Evolutionary conservation across 768 basidiomycete genomes (phyloP), one percentile per base, ranked within the genome.

Genomic region (Leccinum olivaceopallidum): DNA sequence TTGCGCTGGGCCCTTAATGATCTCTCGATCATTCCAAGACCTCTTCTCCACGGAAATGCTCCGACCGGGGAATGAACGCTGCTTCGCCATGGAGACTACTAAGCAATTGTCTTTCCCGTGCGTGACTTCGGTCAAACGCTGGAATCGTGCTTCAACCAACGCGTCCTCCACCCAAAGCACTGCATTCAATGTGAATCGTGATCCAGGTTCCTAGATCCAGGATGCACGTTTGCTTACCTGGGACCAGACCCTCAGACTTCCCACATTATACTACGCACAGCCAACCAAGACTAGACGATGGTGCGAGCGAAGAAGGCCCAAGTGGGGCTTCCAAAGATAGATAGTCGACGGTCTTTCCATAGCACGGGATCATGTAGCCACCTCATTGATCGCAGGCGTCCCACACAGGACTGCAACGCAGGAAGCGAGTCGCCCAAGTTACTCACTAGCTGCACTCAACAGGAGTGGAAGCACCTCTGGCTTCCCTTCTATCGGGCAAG

Each of bases 91-190:
- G 55, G 12, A 72, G 66, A 14, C 78, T 20, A 47, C 44, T 75
- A 20, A 72, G 10, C 60, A 66, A 58, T 47, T 49, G 62, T 75
- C 75, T 49, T 76, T 78, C 44, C 78, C 77, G 60, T 80, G 49
- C 72, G 37, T 80, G 83, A 10, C 85, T 86, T 28, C 91, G 81
- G 67, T 91, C 88, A 39, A 95, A 83, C 5, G 88, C 90, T 26
- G 90, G 90, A 71, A 92, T 92, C 69, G 91, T 95, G 2, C 94
- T 92, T 24, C 86, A 77, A 42, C 81, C 78, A 96, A 94, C 3
- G 90, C 92, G 44, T 81, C 73, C 70, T 90, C 88, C 47, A 95
- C 92, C 90, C 91, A 66, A 28, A 24, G 51, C 42, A 56, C 60
- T 57, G 61, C 57, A 63, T 51, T 48, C 47, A 55, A 42, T 53